Evolutionary conservation across 1,139 yeast genomes (phyloP).

Genomic region (Hyphopichia khmerensis): DNA sequence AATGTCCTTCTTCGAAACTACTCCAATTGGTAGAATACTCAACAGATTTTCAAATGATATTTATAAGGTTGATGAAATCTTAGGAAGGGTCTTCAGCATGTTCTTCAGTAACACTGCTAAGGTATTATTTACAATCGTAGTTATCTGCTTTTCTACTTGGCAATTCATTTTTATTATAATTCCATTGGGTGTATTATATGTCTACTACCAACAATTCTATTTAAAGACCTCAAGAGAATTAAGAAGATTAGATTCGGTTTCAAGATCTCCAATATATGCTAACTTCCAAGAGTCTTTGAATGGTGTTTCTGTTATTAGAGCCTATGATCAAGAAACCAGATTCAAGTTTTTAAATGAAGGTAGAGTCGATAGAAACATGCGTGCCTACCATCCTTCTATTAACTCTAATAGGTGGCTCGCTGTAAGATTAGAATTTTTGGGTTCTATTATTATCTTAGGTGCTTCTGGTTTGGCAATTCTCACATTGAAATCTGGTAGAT

Average conservation of each 20-base stretch:
- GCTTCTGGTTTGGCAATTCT: conserved; percentile 80
- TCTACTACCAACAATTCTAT: conserved; percentile 86
- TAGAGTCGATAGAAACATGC: conserved; percentile 80
- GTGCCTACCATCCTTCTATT: conserved; percentile 91
- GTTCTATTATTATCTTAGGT: conserved; percentile 80
- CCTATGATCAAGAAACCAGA: conserved; percentile 74
- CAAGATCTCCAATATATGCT: conserved; percentile 92
- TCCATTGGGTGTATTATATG: conserved; percentile 72
- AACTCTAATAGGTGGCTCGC: conserved; percentile 97
- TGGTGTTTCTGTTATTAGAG: conserved; percentile 89
- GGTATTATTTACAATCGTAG: conserved; percentile 79
- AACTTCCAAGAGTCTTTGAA: conserved; percentile 94
- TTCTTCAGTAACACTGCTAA: conserved; percentile 71
- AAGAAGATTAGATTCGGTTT: conserved; percentile 90
- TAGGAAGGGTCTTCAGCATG: conserved; percentile 82
- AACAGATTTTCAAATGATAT: conserved; percentile 94
- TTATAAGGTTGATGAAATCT: conserved; percentile 84
- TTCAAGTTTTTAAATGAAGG: conserved; percentile 72
- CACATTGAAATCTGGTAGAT: conserved; percentile 62
- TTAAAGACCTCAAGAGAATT: conserved; percentile 89
- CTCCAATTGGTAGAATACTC: conserved; percentile 92
- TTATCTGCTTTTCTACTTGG: conserved; percentile 87
- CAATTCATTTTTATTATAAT: conserved; percentile 68
- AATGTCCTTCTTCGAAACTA: conserved; percentile 95
- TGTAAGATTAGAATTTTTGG: conserved; percentile 85